phyloP scores from a whole-genome alignment of 148 eudicot species.

The Oxyria digyna region DNA sequence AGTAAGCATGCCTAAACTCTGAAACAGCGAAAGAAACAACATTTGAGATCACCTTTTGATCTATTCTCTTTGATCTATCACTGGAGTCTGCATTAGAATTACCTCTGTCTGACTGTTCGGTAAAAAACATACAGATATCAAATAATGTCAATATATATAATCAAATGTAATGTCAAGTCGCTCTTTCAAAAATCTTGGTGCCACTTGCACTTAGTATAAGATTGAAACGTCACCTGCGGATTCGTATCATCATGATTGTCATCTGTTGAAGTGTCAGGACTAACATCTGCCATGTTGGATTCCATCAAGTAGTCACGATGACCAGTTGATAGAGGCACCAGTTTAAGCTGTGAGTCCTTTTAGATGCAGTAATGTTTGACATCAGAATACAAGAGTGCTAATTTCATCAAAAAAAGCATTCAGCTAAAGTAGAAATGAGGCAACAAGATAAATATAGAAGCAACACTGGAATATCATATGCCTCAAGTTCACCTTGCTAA shows the following conservation, averaged over 20 bases:
- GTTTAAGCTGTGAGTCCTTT: constrained; percentile 28
- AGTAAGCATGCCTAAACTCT: not conserved
- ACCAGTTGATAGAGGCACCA: constrained; percentile 27
- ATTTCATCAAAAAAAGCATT: not conserved
- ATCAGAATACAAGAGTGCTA: constrained; percentile 16
- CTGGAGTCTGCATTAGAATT: constrained; percentile 60
- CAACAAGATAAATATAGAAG: not conserved
- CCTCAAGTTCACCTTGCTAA: constrained; percentile 36
- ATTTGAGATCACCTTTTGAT: constrained; percentile 58
- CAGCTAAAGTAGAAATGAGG: not conserved
- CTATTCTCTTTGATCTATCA: constrained; percentile 59
- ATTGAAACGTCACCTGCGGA: constrained; percentile 26
- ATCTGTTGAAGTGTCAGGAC: constrained; percentile 79
- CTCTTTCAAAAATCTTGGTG: not conserved
- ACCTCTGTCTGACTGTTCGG: constrained; percentile 55
- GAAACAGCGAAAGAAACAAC: not conserved
- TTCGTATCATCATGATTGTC: constrained; percentile 53
- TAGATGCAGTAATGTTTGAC: constrained; percentile 30
- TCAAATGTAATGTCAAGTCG: not conserved
- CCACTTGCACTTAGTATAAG: not conserved
- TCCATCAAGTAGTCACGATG: constrained; percentile 64
- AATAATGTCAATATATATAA: not conserved
- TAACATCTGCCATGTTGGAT: constrained; percentile 63
- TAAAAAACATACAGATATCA: not conserved
- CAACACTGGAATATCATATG: not conserved